Percentiles rank a stretch among this genome's conserved stretches.
phyloP scores from a whole-genome alignment of 2,329 filamentous ascomycete species.

The Purpureocillium lavendulum region DNA sequence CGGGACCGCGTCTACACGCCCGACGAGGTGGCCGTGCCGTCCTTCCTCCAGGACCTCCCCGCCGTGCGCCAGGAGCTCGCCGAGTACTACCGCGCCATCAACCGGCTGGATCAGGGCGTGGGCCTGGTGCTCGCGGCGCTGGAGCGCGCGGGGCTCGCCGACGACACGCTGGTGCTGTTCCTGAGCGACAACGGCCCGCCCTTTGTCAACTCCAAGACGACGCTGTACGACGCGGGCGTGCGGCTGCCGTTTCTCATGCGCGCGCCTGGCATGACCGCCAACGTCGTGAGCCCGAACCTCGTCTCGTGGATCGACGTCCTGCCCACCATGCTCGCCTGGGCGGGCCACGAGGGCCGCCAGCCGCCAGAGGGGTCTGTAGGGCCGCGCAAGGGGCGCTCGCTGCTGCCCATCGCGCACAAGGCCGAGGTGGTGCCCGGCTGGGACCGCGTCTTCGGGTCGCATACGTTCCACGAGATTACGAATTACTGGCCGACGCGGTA shows the following conservation, averaged over 20 bases:
- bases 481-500: slow-evolving; percentile 43
- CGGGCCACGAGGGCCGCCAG: slow-evolving; percentile 10
- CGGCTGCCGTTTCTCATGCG: slow-evolving; percentile 33
- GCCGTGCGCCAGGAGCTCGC: slow-evolving; percentile 32
- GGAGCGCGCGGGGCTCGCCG: slow-evolving; percentile 16
- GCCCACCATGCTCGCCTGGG: slow-evolving; percentile 35
- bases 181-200: slow-evolving; percentile 40
- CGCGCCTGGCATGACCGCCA: slow-evolving; percentile 16
- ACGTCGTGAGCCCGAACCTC: slow-evolving; percentile 30
- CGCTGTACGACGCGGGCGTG: slow-evolving; percentile 38
- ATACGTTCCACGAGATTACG: slow-evolving; percentile 41
- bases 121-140: slow-evolving; percentile 29
- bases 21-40: slow-evolving; percentile 28
- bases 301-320: slow-evolving; percentile 37
- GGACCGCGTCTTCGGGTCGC: slow-evolving; percentile 37
- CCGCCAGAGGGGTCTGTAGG: slow-evolving; percentile 5
- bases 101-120: slow-evolving; percentile 31
- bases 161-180: slow-evolving; percentile 35
- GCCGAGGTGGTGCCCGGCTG: slow-evolving; percentile 11
- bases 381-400: slow-evolving; percentile 22
- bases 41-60: slow-evolving; percentile 29
- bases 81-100: slow-evolving; percentile 32
- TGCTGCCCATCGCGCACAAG: slow-evolving; percentile 25
- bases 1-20: slow-evolving; percentile 15
- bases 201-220: slow-evolving; percentile 43